Conservation (phyloP, 1,284 basidiomycete species). For the Ustilago bromivora region DNA sequence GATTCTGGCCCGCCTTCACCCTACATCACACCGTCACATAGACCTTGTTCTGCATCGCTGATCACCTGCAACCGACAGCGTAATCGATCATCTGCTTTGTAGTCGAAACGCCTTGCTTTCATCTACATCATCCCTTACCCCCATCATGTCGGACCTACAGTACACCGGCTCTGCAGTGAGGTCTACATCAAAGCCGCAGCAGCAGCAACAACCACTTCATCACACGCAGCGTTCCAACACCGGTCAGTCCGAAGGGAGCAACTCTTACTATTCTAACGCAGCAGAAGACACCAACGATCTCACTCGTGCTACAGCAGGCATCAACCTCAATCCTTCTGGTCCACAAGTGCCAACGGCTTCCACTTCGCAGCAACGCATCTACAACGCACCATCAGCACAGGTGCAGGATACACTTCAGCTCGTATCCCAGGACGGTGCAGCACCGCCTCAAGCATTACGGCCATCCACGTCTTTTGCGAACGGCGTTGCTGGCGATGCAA, state of each 20-base stretch:
- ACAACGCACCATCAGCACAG: slow-evolving; percentile 1
- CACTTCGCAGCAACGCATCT: slow-evolving; percentile 21
- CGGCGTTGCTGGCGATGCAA: slow-evolving; percentile 11
- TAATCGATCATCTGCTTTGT: background rate
- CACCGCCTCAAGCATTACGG: slow-evolving; percentile 16
- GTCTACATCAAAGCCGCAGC: slow-evolving; percentile 8
- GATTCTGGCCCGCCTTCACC: background rate
- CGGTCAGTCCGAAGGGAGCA: slow-evolving; percentile 31
- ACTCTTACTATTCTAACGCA: slow-evolving; percentile 33
- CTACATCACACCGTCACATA: background rate
- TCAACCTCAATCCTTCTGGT: slow-evolving; percentile 9
- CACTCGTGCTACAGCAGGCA: slow-evolving; percentile 25
- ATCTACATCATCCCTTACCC: background rate
- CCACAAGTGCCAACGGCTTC: slow-evolving; percentile 2
- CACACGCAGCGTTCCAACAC: slow-evolving; percentile 38
- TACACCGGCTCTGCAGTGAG: slow-evolving; percentile 15
- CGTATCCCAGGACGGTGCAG: slow-evolving; percentile 3
- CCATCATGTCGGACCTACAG: background rate
- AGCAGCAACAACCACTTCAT: slow-evolving; percentile 7
- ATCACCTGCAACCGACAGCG: background rate
- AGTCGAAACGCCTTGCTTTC: background rate
- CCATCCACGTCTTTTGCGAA: slow-evolving; percentile 42
- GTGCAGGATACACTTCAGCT: background rate
- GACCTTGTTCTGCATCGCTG: background rate
- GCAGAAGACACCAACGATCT: slow-evolving; percentile 17